Evolutionary conservation across 768 basidiomycete species (phyloP), one percentile per base, ranked within the genome.

Genomic region (Suillus lakei): DNA sequence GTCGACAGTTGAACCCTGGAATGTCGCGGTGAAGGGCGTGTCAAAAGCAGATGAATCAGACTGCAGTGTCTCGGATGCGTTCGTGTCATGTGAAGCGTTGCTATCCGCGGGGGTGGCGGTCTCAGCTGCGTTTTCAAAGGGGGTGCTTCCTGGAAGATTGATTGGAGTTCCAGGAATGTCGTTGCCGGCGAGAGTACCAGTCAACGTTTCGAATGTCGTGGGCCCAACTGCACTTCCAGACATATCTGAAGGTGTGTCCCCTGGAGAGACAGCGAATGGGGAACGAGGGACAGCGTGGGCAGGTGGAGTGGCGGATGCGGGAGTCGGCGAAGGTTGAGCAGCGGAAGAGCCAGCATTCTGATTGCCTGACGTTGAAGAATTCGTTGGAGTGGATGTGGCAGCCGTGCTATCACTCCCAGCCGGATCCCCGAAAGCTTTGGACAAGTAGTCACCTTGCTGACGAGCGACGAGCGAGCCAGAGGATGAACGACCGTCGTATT

Each of bases 401-500:
- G 21, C 18, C 18, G 28, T 53, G 18, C 51, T 30, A 18, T 30
- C 30, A 4, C 34, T 53, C 51, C 34, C 53, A 6, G 53, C 21
- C 1, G 21, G 21, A 34, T 54, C 21, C 3, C 12, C 53, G 2
- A 54, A 30, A 32, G 61, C 13, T 1, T 18, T 3, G 8, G 60
- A 41, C 28, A 44, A 48, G 38, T 68, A 74, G 21, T 18, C 64
- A 8, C 74, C 50, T 7, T 60, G 63, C 26, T 75, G 75, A 36
- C 74, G 73, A 64, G 72, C 61, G 34, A 75, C 65, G 21, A 73
- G 70, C 4, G 28, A 28, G 28, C 66, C 48, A 2, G 60, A 23
- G 12, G 58, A 60, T 3, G 70, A 44, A 30, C 65, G 69, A 0
- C 60, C 58, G n/a, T 59, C 60, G 23, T 64, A 30, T 32, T 75